Conservation (phyloP, 345 rosid species). For the Populus nigra region DNA sequence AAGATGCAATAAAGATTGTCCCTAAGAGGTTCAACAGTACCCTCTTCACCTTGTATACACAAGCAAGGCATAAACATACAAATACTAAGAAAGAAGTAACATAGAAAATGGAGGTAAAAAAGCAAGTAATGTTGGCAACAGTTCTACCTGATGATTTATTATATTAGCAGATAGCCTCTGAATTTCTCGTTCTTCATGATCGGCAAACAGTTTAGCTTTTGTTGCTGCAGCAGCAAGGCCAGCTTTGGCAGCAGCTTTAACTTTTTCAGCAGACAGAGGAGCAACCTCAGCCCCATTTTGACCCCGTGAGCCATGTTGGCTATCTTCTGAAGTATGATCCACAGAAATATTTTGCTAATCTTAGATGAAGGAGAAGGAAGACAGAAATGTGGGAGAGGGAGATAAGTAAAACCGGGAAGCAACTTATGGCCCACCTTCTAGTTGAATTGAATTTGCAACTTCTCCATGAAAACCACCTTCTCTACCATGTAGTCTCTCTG, state of each 20-base stretch:
- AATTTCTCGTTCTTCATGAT: slow-evolving; percentile 98
- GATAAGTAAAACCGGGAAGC: not conserved
- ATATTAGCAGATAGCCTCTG: slow-evolving; percentile 95
- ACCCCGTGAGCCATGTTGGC: slow-evolving; percentile 35
- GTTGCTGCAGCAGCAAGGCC: slow-evolving; percentile 97
- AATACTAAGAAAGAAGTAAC: not conserved
- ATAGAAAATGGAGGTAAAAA: not conserved
- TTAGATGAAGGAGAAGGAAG: not conserved
- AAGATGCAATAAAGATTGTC: not conserved
- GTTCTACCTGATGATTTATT: slow-evolving; percentile 80
- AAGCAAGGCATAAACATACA: not conserved
- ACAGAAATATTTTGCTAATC: not conserved
- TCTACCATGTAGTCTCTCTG: slow-evolving; percentile 46
- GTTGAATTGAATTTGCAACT: slow-evolving; percentile 38
- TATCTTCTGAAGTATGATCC: slow-evolving; percentile 38
- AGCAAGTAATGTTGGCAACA: not conserved
- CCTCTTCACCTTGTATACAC: not conserved
- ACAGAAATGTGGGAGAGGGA: not conserved
- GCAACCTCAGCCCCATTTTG: slow-evolving; percentile 51
- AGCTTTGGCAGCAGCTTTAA: slow-evolving; percentile 70
- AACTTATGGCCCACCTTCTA: slow-evolving; percentile 38
- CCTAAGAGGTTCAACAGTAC: not conserved
- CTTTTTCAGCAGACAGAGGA: slow-evolving; percentile 62
- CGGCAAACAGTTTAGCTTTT: slow-evolving; percentile 93
- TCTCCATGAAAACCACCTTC: slow-evolving; percentile 53